Evolutionary conservation across 169 alveolate species (phyloP), one percentile per base, ranked within the genome.

Genomic region (Plasmodium berghei): DNA sequence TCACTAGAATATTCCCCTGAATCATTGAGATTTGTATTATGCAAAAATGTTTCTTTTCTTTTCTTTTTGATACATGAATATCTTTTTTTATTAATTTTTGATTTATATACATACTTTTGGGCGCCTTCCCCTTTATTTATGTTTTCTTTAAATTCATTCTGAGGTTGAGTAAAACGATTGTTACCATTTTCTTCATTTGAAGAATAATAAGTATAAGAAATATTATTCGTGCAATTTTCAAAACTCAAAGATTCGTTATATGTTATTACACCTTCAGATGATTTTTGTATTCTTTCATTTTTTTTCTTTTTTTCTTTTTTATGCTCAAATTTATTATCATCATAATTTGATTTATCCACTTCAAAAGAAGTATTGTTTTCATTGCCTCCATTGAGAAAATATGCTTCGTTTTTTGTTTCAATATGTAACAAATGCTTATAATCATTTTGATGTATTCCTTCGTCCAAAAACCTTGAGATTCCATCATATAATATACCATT

Each of bases 1-100:
- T 67, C 69, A 59, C 90, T 83, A 14, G 90, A 83, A 67, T 55
- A 67, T 67, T 34, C 73, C 9, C 61, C 90, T 55, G 26, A 2
- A 58, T 67, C 49, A 42, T 49, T 75, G 18, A 12, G 12, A 10
- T 83, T 45, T 34, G 28, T 56, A 28, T 62, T 67, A 45, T 20
- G 48, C 34, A 67, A 61, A 34, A 54, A 0, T 67, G 67, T 83
- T 67, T 83, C 69, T 67, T 83, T 80, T 67, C 20, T 66, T 72
- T 83, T 62, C 67, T 83, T 83, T 67, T 83, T 58, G 42, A 64
- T 72, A 40, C 63, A n/a, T 55, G 58, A 63, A 69, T 77, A 77
- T 48, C 48, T 77, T 28, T 77, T 77, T 69, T 83, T 83, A 24
- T 56, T 42, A 55, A 66, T 56, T 42, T 83, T 83, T 52, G 63